Evolutionary conservation across 352 stramenopile species (phyloP), one percentile per base, ranked within the genome.

Genomic region (Phytophthora sp.): DNA sequence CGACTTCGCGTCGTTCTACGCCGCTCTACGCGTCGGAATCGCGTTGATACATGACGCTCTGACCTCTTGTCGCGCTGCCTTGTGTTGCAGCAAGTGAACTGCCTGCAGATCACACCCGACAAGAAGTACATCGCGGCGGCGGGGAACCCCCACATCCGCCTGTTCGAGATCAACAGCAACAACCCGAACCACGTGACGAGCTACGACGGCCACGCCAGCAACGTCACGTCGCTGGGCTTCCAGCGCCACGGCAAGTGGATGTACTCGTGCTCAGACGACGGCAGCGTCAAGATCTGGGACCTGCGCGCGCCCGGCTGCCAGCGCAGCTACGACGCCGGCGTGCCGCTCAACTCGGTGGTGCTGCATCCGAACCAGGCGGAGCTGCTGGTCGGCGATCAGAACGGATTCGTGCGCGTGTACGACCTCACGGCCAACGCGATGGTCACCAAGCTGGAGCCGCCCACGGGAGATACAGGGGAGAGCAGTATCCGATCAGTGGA

Each of bases 171-270:
- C 84, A 96, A 97, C 66, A 95, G 87, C 75, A 91, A 96, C 79
- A 98, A 98, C 61, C 89, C 96, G 2, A 97, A 98, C 76, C 92
- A 98, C 38, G 87, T 99, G 23, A 90, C 96, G 20, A 98, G 88
- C 31, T 97, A 99, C 65, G 97, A 99, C 52, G 96, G 97, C 11
- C 97, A 99, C 77, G 93, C 87, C 8, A 87, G 84, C 17, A 99
- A 98, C 73, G 97, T 99, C n/a, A 99, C 95, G 41, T 92, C 87
- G 21, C 73, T 99, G 30, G 97, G 97, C 32, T 99, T 99, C 82
- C 96, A 99, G 74, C 87, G 94, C 42, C 96, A 99, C 65, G 89
- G 91, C 61, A 95, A 97, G 61, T 99, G 94, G 94, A 97, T 99
- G 76, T 99, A 98, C 73, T 98, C 89, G 57, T 96, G 94, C 50